Evolutionary conservation across 2,329 filamentous ascomycete genomes (phyloP).

Genomic region (Apiospora phragmitis): DNA sequence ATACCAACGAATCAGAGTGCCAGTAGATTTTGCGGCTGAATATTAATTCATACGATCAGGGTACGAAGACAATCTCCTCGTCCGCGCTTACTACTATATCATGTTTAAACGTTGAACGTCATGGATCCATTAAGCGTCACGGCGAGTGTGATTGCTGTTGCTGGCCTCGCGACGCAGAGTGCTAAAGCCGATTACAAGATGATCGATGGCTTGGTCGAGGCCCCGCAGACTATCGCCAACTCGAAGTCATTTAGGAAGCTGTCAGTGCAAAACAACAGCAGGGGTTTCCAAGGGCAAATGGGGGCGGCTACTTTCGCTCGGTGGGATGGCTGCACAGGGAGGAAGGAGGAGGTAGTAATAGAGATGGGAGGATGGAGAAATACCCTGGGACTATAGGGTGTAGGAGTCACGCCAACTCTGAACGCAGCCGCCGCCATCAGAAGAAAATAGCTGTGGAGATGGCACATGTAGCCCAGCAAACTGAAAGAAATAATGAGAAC

Average conservation of each 20-base stretch:
- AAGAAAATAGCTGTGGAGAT: too few relatives aligned
- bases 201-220: not conserved
- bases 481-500: not conserved
- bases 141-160: not conserved
- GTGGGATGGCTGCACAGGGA: not conserved
- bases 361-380: too few relatives aligned
- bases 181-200: not conserved
- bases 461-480: not conserved
- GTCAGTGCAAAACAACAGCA: slow-evolving; percentile 11
- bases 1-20: not conserved
- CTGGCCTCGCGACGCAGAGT: not conserved
- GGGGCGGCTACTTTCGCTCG: slow-evolving; percentile 17
- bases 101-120: not conserved
- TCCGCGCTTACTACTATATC: not conserved
- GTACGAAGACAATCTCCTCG: not conserved
- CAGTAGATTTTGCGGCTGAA: not conserved
- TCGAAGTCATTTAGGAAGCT: slow-evolving; percentile 11
- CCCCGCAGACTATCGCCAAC: not conserved
- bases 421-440: too few relatives aligned
- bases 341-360: too few relatives aligned
- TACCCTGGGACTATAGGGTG: too few relatives aligned
- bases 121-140: slow-evolving; percentile 2
- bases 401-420: too few relatives aligned
- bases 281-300: slow-evolving; percentile 20
- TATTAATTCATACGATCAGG: not conserved